Percentiles rank a stretch among this genome's conserved stretches.
Conservation (phyloP, 78 protist genomes). For the Dictyostelium capitatum region DNA sequence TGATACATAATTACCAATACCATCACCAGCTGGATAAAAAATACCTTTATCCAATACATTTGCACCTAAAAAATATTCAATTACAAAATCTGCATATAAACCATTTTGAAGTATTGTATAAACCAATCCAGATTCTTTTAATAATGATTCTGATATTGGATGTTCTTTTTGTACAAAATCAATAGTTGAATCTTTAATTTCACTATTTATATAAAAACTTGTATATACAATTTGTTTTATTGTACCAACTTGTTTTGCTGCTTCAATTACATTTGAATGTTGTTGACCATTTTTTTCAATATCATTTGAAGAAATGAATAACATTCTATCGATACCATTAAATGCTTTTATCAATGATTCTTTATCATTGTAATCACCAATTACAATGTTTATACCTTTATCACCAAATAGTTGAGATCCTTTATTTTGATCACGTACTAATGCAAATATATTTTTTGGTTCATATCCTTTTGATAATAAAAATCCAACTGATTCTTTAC, state of each 20-base stretch:
- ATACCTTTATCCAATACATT: background rate
- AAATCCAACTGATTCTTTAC: slow-evolving; percentile 9
- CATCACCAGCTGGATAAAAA: slow-evolving; percentile 1
- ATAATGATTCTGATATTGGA: no score
- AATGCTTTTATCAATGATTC: background rate
- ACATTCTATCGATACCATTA: slow-evolving; percentile 6
- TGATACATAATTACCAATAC: background rate
- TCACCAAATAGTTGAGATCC: no score
- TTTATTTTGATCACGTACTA: slow-evolving; percentile 19
- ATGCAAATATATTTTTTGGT: background rate
- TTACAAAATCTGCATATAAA: slow-evolving; percentile 4
- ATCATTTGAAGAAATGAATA: slow-evolving; percentile 38
- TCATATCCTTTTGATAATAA: background rate
- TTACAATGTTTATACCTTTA: background rate
- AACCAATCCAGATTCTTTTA: background rate
- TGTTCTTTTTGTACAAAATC: no score
- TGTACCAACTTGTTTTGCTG: background rate
- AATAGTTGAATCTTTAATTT: no score
- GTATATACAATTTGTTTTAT: slow-evolving; percentile 26
- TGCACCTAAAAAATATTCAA: slow-evolving; percentile 3
- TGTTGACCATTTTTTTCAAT: background rate
- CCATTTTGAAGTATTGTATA: slow-evolving; percentile 16
- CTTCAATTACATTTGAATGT: slow-evolving; percentile 21
- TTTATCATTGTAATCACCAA: slow-evolving; percentile 25
- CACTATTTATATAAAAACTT: slow-evolving; percentile 8